phyloP scores from a whole-genome alignment of 257 asterid species.

The Solanum tarapatanum region DNA sequence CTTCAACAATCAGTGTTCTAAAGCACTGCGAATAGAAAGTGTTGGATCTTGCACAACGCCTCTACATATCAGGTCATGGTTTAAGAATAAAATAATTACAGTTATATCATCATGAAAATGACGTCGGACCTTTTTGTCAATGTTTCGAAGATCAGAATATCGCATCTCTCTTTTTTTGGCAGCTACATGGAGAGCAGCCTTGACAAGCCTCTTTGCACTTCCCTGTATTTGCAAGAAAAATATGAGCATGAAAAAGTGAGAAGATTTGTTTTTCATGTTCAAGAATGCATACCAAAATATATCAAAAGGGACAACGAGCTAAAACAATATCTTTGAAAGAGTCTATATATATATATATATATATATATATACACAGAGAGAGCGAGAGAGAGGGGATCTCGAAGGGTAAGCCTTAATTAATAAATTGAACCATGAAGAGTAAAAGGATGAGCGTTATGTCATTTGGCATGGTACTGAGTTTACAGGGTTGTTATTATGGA shows the following conservation, averaged over 20 bases:
- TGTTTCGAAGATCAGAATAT: constrained; percentile 17
- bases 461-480: neutral
- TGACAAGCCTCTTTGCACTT: constrained; percentile 28
- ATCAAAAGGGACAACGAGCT: neutral
- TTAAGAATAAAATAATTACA: constrained; percentile 23
- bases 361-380: neutral
- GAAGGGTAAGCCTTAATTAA: neutral
- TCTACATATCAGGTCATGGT: constrained; percentile 21
- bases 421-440: neutral
- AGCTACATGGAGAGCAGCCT: constrained; percentile 30
- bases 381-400: no score
- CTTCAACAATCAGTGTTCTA: constrained; percentile 7
- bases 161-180: constrained; percentile 34
- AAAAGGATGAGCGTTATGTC: neutral
- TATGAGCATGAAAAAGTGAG: neutral
- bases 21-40: constrained; percentile 20
- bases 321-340: neutral
- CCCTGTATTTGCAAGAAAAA: constrained; percentile 11
- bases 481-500: neutral
- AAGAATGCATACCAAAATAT: neutral
- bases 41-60: constrained; percentile 16
- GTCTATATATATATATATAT: neutral
- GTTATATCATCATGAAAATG: constrained; percentile 30
- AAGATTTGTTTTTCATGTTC: neutral
- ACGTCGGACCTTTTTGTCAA: constrained; percentile 27